Base-by-base conservation (phyloP, 441 rosid genomes). In the Gossypium laxum region DNA sequence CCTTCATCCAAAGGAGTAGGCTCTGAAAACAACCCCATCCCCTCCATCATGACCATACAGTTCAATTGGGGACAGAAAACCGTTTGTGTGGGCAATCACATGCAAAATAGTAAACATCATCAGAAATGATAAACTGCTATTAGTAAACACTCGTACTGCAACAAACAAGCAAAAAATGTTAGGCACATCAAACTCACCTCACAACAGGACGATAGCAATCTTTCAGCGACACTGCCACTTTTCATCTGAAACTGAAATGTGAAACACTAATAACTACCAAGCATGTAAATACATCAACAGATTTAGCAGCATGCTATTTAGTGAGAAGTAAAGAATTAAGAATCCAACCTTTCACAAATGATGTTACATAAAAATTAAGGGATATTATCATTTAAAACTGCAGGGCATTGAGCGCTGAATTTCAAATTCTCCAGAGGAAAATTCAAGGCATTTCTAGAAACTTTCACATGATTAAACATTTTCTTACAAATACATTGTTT, bases 141-240 rank as follows among this genome's bases (percentile, higher is more conserved):
- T 62, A 62, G 15, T 38, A 1, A 38, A 45, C 50, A 62, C 8
- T 0, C 28, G 1, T 62, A 18, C 67, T 18, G 28, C 51, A 62
- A 62, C 51, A 64, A 22, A 43, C 54, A 22, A 21, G 34, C 11
- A 19, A 38, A 26, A n/a, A 28, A 50, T 28, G 57, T 7, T 66
- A 10, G 21, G 59, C 45, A 67, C 30, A 51, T 17, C 41, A 54
- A 52, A 78, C 89, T 81, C 78, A 93, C 99, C 93, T 84, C 91
- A 80, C 99, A 95, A 71, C 98, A 92, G 30, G 89, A 80, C 71
- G 85, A 74, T 67, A 91, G 75, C 67, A 95, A 77, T 65, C 83
- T 79, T 71, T 92, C 92, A 12, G 90, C 95, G 5, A 92, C 60
- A 50, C 97, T 91, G 74, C 75, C 64, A 76, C 71, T 83, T 82